Evolutionary conservation across 2,329 filamentous ascomycete genomes (phyloP), one percentile per base, ranked within the genome.

Genomic region (Leptodontidium sp.): DNA sequence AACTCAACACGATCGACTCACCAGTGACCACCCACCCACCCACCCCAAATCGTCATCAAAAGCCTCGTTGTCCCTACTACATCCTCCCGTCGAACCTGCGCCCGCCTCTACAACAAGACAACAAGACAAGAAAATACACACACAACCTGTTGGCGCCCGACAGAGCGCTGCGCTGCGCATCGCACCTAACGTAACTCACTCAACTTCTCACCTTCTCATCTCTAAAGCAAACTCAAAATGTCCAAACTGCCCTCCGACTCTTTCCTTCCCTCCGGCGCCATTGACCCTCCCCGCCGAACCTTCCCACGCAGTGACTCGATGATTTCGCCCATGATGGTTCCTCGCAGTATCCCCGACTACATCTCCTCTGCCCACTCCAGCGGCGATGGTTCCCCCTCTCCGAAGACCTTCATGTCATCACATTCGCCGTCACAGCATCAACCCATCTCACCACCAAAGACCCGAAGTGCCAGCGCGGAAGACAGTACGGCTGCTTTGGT

Each of bases 391-490:
- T 70, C 70, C 5, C 71, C 68, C 17, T 70, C 70, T 11, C 71
- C 68, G 21, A 69, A 65, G 6, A 64, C 68, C 24, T 70, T 72
- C 40, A 40, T 70, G 29, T 67, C 67, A 29, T 68, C 70, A 7
- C 68, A 68, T 64, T 70, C 70, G 24, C 73, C 72, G 43, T 70
- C 71, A 32, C 71, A 72, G 21, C 57, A 62, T 40, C 65, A 61
- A 17, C 76, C 75, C 0, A 75, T 78, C 38, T 77, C 75, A 32
- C 76, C 77, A 8, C 77, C 77, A n/a, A 76, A 74, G 63, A 76
- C 76, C 1, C 69, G 76, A 57, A 75, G 74, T 26, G 68, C 69
- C 12, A 77, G 74, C 9, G 75, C 73, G 12, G 76, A 78, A 15
- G 72, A 75, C 14, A 72, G 61, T 11, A 55, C 64, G 12, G 74